These are phyloP conservation scores for Asterophora parasitica DNA, from an alignment of 768 basidiomycete species.

Conservation along the genomic window DNA sequence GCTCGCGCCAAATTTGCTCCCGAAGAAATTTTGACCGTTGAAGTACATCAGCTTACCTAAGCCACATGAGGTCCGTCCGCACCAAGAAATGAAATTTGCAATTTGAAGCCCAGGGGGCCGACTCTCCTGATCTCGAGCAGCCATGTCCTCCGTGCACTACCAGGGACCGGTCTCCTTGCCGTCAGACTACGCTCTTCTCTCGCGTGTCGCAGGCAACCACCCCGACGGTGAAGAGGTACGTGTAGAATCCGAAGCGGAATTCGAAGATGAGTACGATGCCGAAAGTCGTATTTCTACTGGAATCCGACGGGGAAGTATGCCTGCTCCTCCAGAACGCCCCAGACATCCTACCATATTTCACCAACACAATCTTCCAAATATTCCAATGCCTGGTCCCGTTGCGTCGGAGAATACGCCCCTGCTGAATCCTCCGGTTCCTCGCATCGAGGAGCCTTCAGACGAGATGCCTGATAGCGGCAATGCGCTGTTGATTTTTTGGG, in stretches of 20 bases:
- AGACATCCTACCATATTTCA: constrained; percentile 10
- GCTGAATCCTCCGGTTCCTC: constrained; percentile 48
- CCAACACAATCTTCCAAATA: constrained; percentile 5
- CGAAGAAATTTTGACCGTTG: neutral
- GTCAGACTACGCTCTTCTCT: constrained; percentile 62
- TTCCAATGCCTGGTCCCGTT: constrained; percentile 12
- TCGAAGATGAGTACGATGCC: neutral
- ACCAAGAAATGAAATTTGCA: constrained; percentile 3
- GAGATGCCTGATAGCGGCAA: constrained; percentile 26
- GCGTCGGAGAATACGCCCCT: constrained; percentile 55
- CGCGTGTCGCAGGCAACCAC: constrained; percentile 38
- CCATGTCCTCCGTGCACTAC: constrained; percentile 42
- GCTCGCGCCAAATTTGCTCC: neutral
- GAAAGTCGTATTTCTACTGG: neutral
- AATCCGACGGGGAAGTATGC: constrained; percentile 5
- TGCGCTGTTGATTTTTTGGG: constrained; percentile 35
- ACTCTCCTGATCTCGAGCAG: neutral
- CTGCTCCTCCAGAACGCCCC: constrained; percentile 14
- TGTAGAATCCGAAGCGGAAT: constrained; percentile 16
- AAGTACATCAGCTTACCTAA: constrained; percentile 8
- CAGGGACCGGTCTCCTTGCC: constrained; percentile 56
- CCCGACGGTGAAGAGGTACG: constrained; percentile 15
- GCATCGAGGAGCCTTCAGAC: constrained; percentile 47
- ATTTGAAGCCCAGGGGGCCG: neutral
- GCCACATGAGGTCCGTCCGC: constrained; percentile 6